Conservation (phyloP, 768 basidiomycete genomes). For the Dacryopinax spathularia region DNA sequence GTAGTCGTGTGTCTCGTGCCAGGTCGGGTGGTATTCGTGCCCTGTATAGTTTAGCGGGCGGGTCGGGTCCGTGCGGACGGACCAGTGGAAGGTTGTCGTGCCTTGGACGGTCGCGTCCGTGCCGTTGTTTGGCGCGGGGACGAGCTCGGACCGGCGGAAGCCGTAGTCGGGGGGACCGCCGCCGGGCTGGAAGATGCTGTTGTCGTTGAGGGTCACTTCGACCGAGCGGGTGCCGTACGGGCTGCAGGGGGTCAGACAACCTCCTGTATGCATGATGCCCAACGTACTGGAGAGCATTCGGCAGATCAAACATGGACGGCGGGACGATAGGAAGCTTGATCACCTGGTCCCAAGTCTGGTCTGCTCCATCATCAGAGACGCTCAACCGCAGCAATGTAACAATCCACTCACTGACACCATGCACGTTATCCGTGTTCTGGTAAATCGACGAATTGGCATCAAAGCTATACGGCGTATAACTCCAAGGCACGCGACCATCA, state of each 20-base stretch:
- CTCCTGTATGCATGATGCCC: background rate
- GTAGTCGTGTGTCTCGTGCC: constrained; percentile 15
- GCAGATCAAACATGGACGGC: constrained; percentile 14
- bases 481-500: constrained; percentile 2
- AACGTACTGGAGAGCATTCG: constrained; percentile 7
- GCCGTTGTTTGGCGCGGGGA: constrained; percentile 31
- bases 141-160: constrained; percentile 46
- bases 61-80: constrained; percentile 29
- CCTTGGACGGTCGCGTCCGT: constrained; percentile 30
- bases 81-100: constrained; percentile 38
- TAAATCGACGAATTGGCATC: constrained; percentile 6
- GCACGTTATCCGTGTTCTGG: background rate
- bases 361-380: constrained; percentile 1
- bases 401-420: background rate
- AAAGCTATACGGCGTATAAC: constrained; percentile 1
- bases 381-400: no score
- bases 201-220: constrained; percentile 21
- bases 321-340: constrained; percentile 39
- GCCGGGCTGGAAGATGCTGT: constrained; percentile 42
- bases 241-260: constrained; percentile 11
- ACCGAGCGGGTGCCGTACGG: background rate
- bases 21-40: constrained; percentile 41
- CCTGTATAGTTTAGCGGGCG: constrained; percentile 33
- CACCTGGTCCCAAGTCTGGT: constrained; percentile 33
- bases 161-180: constrained; percentile 36